Conservation (phyloP, 1,284 basidiomycete species). For the Leccinum pallidistipes region DNA sequence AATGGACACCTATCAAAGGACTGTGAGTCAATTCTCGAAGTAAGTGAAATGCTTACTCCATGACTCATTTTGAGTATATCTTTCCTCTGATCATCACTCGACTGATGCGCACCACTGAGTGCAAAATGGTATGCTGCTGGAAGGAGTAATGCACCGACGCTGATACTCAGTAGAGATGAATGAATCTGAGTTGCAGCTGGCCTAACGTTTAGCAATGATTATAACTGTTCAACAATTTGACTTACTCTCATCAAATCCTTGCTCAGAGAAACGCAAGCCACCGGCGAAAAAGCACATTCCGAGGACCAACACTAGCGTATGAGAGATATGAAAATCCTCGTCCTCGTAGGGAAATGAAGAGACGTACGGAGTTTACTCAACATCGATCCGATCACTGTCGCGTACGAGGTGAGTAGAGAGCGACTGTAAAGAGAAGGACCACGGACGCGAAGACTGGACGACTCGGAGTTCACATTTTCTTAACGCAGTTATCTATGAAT, state of each 20-base stretch:
- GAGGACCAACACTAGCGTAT: constrained; percentile 46
- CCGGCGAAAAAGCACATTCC: constrained; percentile 85
- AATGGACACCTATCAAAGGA: constrained; percentile 52
- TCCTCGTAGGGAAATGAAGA: background rate
- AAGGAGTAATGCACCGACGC: constrained; percentile 76
- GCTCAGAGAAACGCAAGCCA: constrained; percentile 74
- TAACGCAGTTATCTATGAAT: constrained; percentile 70
- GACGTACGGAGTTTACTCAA: constrained; percentile 70
- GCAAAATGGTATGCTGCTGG: constrained; percentile 77
- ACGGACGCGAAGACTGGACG: constrained; percentile 77
- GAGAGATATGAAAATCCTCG: constrained; percentile 7
- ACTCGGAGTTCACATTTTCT: constrained; percentile 82
- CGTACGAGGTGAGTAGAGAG: constrained; percentile 8
- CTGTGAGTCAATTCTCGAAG: background rate
- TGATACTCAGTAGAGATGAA: constrained; percentile 79
- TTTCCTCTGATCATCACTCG: constrained; percentile 42
- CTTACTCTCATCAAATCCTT: constrained; percentile 73
- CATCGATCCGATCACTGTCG: constrained; percentile 74
- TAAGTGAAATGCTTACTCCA: constrained; percentile 54
- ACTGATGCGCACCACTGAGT: constrained; percentile 41
- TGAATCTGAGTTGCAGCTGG: constrained; percentile 78
- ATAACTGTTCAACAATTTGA: constrained; percentile 1
- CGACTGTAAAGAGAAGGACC: background rate
- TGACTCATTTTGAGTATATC: constrained; percentile 83
- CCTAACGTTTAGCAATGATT: constrained; percentile 2